Conservation (phyloP, 148 eudicot species). For the Arctostaphylos glauca region DNA sequence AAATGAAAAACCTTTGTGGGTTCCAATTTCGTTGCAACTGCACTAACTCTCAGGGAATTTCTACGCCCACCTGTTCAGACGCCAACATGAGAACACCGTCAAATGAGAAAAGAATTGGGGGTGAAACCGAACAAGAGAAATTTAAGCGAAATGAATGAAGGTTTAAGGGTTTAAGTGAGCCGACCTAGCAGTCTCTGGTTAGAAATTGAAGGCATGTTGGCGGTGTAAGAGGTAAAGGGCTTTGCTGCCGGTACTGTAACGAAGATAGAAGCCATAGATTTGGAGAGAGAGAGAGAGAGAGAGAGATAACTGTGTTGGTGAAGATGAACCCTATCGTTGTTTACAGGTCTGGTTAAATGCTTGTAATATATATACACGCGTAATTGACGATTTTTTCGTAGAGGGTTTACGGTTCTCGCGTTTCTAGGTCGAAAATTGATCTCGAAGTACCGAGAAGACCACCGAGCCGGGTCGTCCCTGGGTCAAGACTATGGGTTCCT, state of each 20-base stretch:
- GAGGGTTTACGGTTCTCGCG: no score
- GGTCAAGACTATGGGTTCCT: no score
- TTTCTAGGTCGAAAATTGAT: no score
- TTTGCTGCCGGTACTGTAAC: slow-evolving; percentile 25
- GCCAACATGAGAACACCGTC: background rate
- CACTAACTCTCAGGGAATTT: slow-evolving; percentile 51
- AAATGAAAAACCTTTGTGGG: slow-evolving; percentile 60
- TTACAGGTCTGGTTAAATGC: no score
- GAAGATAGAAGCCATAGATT: slow-evolving; percentile 65
- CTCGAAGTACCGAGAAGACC: no score
- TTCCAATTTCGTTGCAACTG: slow-evolving; percentile 56
- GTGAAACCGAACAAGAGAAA: background rate
- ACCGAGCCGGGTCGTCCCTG: no score
- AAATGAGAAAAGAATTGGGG: background rate
- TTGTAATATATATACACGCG: no score
- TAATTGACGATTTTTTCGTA: no score
- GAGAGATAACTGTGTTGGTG: background rate
- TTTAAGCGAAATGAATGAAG: no score
- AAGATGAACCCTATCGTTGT: background rate
- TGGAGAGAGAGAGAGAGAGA: background rate
- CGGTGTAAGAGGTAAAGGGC: slow-evolving; percentile 34
- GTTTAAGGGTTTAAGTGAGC: slow-evolving; percentile 8
- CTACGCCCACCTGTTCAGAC: slow-evolving; percentile 38
- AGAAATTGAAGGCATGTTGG: slow-evolving; percentile 26
- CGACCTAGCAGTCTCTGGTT: slow-evolving; percentile 32